A percentile compares a stretch with the other conserved stretches of the same genome.
phyloP scores from a whole-genome alignment of 257 asterid species.

The Fraxinus americana region DNA sequence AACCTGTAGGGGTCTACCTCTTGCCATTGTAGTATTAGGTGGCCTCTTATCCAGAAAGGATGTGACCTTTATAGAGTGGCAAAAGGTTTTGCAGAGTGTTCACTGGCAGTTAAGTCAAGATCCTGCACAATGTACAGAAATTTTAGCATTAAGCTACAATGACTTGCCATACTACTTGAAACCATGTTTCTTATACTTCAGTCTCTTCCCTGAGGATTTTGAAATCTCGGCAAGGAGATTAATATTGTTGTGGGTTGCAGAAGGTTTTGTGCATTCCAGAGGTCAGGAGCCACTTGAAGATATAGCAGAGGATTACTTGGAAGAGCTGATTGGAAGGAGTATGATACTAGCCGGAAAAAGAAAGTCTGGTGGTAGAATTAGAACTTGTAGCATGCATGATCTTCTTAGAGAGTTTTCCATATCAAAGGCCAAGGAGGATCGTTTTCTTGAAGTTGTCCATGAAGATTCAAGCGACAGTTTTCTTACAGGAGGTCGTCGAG shows the following conservation, averaged over 20 bases:
- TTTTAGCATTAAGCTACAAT: conserved; percentile 12
- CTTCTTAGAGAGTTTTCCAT: conserved; percentile 26
- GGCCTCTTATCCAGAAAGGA: conserved; percentile 24
- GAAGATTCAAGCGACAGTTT: not conserved
- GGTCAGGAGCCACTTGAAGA: conserved; percentile 2
- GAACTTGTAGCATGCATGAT: conserved; percentile 15
- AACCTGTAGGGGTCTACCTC: conserved; percentile 26
- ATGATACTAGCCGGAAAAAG: not conserved
- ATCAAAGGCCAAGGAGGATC: conserved; percentile 22
- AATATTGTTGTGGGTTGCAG: not conserved
- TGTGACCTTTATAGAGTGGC: conserved; percentile 13
- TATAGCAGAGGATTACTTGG: conserved; percentile 1
- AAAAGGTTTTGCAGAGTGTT: conserved; percentile 23
- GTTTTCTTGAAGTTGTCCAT: conserved; percentile 17
- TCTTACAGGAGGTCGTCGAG: conserved; percentile 13
- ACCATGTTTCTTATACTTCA: not conserved
- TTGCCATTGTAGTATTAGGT: conserved; percentile 23
- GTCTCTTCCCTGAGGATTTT: conserved; percentile 10
- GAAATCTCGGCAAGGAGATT: not conserved
- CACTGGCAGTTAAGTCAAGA: conserved; percentile 24
- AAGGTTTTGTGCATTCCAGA: not conserved
- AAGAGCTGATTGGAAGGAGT: conserved; percentile 4
- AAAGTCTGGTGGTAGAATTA: not conserved
- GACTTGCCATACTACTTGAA: conserved; percentile 4
- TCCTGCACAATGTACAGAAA: conserved; percentile 15